These are phyloP conservation scores for Elymus sibiricus DNA, from an alignment of 176 grass and related monocot species.

Conservation along the genomic window DNA sequence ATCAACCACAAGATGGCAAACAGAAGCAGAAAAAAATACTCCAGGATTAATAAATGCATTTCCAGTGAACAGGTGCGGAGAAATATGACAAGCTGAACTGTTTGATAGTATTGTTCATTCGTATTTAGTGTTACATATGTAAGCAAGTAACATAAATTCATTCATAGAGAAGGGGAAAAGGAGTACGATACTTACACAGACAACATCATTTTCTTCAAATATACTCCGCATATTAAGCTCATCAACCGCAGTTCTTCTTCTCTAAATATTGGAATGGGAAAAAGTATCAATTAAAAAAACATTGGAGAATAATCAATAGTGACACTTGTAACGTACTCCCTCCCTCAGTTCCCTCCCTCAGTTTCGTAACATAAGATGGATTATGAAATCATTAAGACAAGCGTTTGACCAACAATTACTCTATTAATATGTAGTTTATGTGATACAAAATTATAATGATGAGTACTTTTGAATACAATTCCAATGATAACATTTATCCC, in stretches of 20 bases:
- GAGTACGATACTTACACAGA: conserved; percentile 71
- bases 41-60: neutral
- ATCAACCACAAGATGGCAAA: neutral
- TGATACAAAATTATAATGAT: too few species aligned
- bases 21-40: neutral
- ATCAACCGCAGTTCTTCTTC: conserved; percentile 94
- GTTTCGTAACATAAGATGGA: neutral
- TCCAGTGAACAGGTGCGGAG: neutral
- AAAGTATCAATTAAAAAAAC: neutral
- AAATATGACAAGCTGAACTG: neutral
- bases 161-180: neutral
- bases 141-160: neutral
- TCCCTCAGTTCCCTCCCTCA: too few species aligned
- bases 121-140: neutral
- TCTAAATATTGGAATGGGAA: conserved; percentile 31
- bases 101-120: neutral
- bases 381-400: neutral
- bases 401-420: neutral
- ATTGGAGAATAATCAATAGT: neutral
- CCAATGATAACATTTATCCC: neutral
- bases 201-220: conserved; percentile 97
- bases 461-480: neutral
- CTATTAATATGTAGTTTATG: too few species aligned
- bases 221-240: conserved; percentile 94
- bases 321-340: neutral